phyloP scores from a whole-genome alignment of 257 asterid genomes.

The Solanum boliviense region DNA sequence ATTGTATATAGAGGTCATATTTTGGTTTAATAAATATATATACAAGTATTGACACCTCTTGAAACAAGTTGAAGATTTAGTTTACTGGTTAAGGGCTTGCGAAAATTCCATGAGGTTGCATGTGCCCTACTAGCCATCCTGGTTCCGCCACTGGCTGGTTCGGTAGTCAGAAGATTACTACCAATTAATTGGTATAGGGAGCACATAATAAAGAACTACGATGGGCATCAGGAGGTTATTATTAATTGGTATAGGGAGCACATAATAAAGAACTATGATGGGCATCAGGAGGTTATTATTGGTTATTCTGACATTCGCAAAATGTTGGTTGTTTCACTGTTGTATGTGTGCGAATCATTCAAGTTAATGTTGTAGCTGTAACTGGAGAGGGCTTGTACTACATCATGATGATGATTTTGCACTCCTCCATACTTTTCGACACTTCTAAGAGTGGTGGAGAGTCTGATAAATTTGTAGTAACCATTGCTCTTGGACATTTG shows the following conservation, averaged over 20 bases:
- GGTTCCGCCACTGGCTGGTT: conserved; percentile 36
- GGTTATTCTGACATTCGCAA: conserved; percentile 91
- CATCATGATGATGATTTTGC: neutral
- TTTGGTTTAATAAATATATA: neutral
- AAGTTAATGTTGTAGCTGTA: conserved; percentile 77
- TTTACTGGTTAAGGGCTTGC: neutral
- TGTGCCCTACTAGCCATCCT: neutral
- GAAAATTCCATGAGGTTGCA: neutral
- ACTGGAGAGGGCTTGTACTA: neutral
- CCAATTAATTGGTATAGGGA: conserved; percentile 82
- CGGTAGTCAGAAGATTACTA: conserved; percentile 61
- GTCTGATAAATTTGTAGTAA: neutral
- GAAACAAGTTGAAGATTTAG: neutral
- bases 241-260: conserved; percentile 81
- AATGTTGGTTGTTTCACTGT: conserved; percentile 77
- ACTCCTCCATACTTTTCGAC: neutral
- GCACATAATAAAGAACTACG: conserved; percentile 63
- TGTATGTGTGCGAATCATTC: conserved; percentile 96
- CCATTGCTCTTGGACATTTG: neutral
- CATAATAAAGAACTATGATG: conserved; percentile 62
- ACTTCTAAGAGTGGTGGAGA: neutral
- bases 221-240: conserved; percentile 96
- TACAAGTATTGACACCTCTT: neutral
- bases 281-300: conserved; percentile 96
- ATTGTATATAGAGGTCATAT: neutral